Base-by-base conservation (phyloP, 768 basidiomycete genomes). In the Royoungia palumana region DNA sequence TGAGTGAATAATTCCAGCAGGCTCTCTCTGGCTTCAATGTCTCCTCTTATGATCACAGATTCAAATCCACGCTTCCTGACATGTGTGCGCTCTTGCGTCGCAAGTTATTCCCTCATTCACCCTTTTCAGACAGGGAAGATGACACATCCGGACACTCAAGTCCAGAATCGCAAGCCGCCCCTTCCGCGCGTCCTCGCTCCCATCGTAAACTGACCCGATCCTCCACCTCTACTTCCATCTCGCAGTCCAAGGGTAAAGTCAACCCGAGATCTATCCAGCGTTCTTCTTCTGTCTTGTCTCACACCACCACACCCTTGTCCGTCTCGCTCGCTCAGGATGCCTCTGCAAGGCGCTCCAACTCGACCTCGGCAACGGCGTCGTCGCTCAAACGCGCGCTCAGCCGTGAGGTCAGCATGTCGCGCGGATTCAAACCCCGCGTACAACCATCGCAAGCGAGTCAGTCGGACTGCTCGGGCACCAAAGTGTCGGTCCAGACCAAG, bases 321-420 rank as follows among this genome's bases (percentile, higher is more conserved):
- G 63, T 85, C n/a, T 81, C 86, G 1, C 75, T 89, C 6, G 81
- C 82, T 9, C 80, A 82, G 52, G 85, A 88, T 55, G 76, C 75
- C 8, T 70, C 68, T 28, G 60, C 65, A 16, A 67, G 70, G 35
- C 68, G 71, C n/a, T 53, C 62, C 49, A 51, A 59, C 72, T 19
- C 57, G 12, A 38, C 39, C 13, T 56, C 70, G 59, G 41, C 70
- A 70, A 59, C 72, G 65, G 49, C 59, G 0, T 62, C 62, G 8
- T 64, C 68, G 6, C 79, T 80, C 59, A 80, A 79, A 53, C 75
- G 78, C 10, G 68, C 77, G 1, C 66, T 88, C n/a, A 81, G 75
- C 49, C 76, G 85, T 27, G 86, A 89, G 61, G 74, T 89, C 53
- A 89, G 84, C 67, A 90, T 89, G 87, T 81, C 82, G 16, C 76